Base-by-base conservation (phyloP, 192 early-diverging fungal genomes). In the Mortierella alpina region DNA sequence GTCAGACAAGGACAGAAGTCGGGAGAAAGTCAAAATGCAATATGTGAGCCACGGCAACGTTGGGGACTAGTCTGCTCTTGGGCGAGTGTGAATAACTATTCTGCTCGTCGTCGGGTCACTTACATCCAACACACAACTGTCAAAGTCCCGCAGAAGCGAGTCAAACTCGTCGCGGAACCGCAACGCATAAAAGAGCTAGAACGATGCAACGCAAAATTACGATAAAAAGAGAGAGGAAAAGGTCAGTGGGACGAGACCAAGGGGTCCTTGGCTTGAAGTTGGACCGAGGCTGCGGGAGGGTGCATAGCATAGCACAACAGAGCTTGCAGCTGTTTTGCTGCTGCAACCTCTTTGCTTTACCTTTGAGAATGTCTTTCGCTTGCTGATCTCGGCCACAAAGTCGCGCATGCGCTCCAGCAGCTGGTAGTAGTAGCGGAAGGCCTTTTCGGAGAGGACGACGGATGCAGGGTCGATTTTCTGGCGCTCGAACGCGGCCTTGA, bases 101-200 rank as follows among this genome's bases (percentile, higher is more conserved):
- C 31, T 31, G 31, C 3, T 31, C 31, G 31, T 31, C 31, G 31
- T 31, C 56, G 14, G 17, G 4, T 18, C 40, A 68, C 77, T 72
- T 53, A 80, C 77, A 72, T 80, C 77, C 53, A 80, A 39, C 6
- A 80, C 77, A 80, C 77, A 80, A 48, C 69, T 80, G 55, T 80
- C 77, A 64, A 80, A 80, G 45, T 80, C 77, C 12, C 77, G 69
- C 40, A 80, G 66, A 64, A 80, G 49, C 40, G 77, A 70, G 63
- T 80, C 77, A 46, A 80, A 80, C 66, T 80, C 77, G 23, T 80
- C 77, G 59, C 77, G 69, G 41, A 58, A 80, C 31, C 77, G 64
- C 23, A 80, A 41, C 14, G 77, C 77, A 42, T 80, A 80, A 23
- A 80, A 80, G 2, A 80, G 64, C 75, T 79, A 64, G 44, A 47